Evolutionary conservation across 352 stramenopile species (phyloP).

Genomic region (Achlya hypogyna): DNA sequence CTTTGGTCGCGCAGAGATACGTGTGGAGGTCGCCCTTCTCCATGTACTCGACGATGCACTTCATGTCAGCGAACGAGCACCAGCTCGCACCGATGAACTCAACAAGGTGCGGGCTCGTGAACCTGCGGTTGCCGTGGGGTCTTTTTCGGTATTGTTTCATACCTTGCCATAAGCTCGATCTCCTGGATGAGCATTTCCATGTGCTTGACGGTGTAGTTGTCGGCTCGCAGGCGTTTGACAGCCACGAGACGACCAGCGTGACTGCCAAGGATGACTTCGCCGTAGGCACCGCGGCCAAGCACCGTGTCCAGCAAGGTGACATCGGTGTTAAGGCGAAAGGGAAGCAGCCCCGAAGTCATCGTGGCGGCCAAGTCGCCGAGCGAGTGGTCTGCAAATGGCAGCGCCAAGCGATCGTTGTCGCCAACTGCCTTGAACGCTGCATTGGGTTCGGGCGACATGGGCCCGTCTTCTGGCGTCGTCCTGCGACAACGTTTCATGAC

Average conservation of each 20-base stretch:
- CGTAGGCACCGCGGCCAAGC: conserved; percentile 5
- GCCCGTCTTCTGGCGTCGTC: no score
- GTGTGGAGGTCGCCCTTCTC: conserved; percentile 35
- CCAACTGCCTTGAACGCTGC: not conserved
- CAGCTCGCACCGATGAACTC: conserved; percentile 40
- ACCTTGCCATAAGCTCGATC: conserved; percentile 37
- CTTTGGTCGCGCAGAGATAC: conserved; percentile 21
- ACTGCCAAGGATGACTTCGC: conserved; percentile 3
- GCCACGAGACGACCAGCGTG: conserved; percentile 1
- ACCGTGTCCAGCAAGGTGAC: not conserved
- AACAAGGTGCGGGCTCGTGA: conserved; percentile 43
- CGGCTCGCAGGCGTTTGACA: conserved; percentile 13
- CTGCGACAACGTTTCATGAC: no score
- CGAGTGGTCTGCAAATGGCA: not conserved
- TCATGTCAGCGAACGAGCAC: conserved; percentile 32
- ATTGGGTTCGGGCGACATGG: not conserved
- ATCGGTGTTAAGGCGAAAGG: not conserved
- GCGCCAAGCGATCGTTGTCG: no score
- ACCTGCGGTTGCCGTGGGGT: not conserved
- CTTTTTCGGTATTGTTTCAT: not conserved
- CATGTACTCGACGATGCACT: conserved; percentile 63
- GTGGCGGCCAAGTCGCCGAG: not conserved
- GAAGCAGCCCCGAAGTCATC: not conserved
- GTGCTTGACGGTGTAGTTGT: conserved; percentile 27
- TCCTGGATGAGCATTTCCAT: conserved; percentile 41